Evolutionary conservation across 768 basidiomycete genomes (phyloP).

Genomic region (Trametes maxima): DNA sequence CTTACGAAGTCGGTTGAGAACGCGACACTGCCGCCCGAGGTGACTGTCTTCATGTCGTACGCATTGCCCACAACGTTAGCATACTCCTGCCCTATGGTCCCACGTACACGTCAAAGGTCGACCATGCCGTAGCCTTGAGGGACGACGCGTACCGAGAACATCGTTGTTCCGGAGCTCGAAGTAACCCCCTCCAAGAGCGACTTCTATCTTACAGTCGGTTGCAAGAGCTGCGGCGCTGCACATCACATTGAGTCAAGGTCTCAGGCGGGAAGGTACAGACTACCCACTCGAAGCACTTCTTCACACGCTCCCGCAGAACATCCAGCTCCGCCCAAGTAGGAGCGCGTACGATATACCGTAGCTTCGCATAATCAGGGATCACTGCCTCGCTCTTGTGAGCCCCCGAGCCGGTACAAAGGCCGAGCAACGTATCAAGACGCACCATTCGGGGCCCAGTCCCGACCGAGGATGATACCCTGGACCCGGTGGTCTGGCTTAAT

Average conservation of each 20-base stretch:
- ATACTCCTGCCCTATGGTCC: slow-evolving; percentile 52
- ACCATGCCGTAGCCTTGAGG: neutral
- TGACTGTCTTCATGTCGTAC: slow-evolving; percentile 45
- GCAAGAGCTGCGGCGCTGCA: slow-evolving; percentile 68
- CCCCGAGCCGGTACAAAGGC: neutral
- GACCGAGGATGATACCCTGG: slow-evolving; percentile 75
- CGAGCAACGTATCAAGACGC: slow-evolving; percentile 21
- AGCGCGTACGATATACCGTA: slow-evolving; percentile 74
- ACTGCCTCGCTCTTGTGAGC: slow-evolving; percentile 43
- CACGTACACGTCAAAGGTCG: neutral
- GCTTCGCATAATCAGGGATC: slow-evolving; percentile 80
- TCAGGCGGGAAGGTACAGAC: neutral
- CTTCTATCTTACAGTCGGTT: slow-evolving; percentile 37
- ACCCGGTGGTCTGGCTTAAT: slow-evolving; percentile 80
- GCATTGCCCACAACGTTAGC: slow-evolving; percentile 45
- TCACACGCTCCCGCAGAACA: slow-evolving; percentile 58
- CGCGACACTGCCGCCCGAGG: slow-evolving; percentile 38
- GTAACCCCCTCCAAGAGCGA: slow-evolving; percentile 28
- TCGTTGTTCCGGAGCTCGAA: slow-evolving; percentile 40
- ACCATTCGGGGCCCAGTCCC: slow-evolving; percentile 73
- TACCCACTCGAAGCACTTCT: slow-evolving; percentile 67
- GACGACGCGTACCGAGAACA: slow-evolving; percentile 28
- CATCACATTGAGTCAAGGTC: slow-evolving; percentile 9
- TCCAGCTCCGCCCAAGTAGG: slow-evolving; percentile 60
- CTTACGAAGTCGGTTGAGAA: slow-evolving; percentile 83